Percentiles rank a stretch among this genome's conserved stretches.
phyloP scores from a whole-genome alignment of 2,329 filamentous ascomycete genomes.

The Cladophialophora psammophila region DNA sequence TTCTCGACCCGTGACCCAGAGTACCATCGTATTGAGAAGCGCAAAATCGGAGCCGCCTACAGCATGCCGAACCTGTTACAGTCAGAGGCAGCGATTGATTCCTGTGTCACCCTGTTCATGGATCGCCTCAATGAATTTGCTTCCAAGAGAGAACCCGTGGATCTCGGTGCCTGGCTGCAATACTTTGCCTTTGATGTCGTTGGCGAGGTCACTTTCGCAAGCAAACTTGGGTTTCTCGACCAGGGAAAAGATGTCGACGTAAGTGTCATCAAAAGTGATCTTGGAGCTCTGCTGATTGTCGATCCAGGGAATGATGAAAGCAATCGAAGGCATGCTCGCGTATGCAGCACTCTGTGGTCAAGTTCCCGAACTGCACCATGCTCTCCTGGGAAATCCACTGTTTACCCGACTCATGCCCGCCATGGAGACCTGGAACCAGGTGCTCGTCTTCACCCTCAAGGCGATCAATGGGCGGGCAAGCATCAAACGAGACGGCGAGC shows the following conservation, averaged over 20 bases:
- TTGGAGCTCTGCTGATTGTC: not conserved
- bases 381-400: constrained; percentile 44
- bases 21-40: constrained; percentile 63
- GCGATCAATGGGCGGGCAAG: constrained; percentile 43
- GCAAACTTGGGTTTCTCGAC: constrained; percentile 54
- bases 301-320: constrained; percentile 41
- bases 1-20: constrained; percentile 78
- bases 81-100: constrained; percentile 41
- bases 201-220: constrained; percentile 51
- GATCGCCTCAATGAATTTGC: constrained; percentile 50
- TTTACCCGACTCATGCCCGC: constrained; percentile 45
- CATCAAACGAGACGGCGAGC: constrained; percentile 42
- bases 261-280: not conserved
- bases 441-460: constrained; percentile 46
- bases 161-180: constrained; percentile 67
- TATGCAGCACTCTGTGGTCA: constrained; percentile 44
- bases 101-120: constrained; percentile 67
- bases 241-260: constrained; percentile 49
- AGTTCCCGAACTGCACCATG: constrained; percentile 42
- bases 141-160: constrained; percentile 46
- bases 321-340: constrained; percentile 43
- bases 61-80: constrained; percentile 41
- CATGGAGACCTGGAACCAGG: constrained; percentile 48
- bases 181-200: constrained; percentile 54
- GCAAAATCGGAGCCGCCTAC: constrained; percentile 38